A percentile compares a stretch with the other conserved stretches of the same genome.
phyloP scores from a whole-genome alignment of 306 rosid species.

The Parietaria judaica region DNA sequence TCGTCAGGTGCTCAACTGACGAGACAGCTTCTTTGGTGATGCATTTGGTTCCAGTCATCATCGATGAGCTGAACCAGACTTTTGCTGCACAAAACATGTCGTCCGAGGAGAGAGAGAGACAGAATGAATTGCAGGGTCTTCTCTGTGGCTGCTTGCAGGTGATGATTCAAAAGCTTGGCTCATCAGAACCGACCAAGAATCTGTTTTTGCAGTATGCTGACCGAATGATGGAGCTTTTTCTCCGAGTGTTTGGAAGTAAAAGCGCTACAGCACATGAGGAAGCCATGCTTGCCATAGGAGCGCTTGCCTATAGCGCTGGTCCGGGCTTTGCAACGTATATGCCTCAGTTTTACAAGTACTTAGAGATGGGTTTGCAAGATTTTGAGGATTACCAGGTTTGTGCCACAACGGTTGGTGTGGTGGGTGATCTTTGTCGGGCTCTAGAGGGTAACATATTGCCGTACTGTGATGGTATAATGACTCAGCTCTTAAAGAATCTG shows the following conservation, averaged over 20 bases:
- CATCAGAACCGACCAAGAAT: slow-evolving; percentile 67
- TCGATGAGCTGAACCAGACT: slow-evolving; percentile 78
- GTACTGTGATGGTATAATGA: slow-evolving; percentile 90
- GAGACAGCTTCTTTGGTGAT: slow-evolving; percentile 82
- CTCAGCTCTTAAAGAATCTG: slow-evolving; percentile 83
- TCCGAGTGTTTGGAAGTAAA: slow-evolving; percentile 81
- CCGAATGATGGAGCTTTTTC: slow-evolving; percentile 76
- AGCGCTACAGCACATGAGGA: slow-evolving; percentile 97
- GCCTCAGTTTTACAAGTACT: slow-evolving; percentile 67
- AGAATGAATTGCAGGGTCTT: slow-evolving; percentile 86
- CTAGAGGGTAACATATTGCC: slow-evolving; percentile 77
- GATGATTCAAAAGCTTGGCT: slow-evolving; percentile 81
- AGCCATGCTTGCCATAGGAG: slow-evolving; percentile 98
- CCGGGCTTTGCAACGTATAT: slow-evolving; percentile 76
- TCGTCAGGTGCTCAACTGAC: slow-evolving; percentile 85
- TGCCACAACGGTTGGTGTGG: slow-evolving; percentile 90
- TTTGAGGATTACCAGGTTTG: slow-evolving; percentile 97
- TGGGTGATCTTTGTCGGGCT: slow-evolving; percentile 90
- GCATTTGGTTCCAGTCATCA: slow-evolving; percentile 68
- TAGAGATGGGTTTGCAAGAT: slow-evolving; percentile 94
- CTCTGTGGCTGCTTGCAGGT: slow-evolving; percentile 99
- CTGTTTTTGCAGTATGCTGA: slow-evolving; percentile 79
- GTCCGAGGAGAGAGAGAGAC: slow-evolving; percentile 66
- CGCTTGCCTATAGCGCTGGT: slow-evolving; percentile 79
- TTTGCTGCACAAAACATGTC: slow-evolving; percentile 62